Evolutionary conservation across 345 rosid species (phyloP).

Genomic region (Luvunga scandens): DNA sequence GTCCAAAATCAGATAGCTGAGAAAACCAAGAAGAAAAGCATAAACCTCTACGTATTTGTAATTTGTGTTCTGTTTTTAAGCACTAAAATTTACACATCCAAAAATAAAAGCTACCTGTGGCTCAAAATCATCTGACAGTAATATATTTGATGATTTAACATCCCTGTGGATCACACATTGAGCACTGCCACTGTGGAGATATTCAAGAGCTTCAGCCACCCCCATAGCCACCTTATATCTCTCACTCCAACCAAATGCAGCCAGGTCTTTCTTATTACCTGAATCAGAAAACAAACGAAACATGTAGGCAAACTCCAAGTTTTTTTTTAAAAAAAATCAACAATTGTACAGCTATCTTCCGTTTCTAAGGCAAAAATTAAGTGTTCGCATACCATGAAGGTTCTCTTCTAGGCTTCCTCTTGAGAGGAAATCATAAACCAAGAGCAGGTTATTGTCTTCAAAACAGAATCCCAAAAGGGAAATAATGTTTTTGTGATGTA

Average conservation of each 20-base stretch:
- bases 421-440: constrained; percentile 78
- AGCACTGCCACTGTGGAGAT: constrained; percentile 64
- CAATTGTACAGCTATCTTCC: not conserved
- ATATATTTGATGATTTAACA: constrained; percentile 93
- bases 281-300: constrained; percentile 8
- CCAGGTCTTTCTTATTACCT: constrained; percentile 61
- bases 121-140: constrained; percentile 81
- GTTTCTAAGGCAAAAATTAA: not conserved
- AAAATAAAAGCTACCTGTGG: constrained; percentile 62
- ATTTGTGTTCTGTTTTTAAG: not conserved
- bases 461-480: constrained; percentile 84
- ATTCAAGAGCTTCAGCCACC: constrained; percentile 84
- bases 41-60: not conserved
- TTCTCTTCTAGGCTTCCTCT: constrained; percentile 97
- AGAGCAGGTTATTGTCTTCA: constrained; percentile 61
- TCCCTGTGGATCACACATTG: constrained; percentile 84
- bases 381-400: constrained; percentile 61
- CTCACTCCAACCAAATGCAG: constrained; percentile 71
- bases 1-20: constrained; percentile 97
- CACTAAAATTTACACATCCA: not conserved
- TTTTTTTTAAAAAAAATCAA: not conserved
- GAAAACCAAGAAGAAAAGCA: constrained; percentile 15
- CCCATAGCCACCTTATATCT: constrained; percentile 86
- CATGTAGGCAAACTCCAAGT: not conserved
- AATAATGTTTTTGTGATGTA: constrained; percentile 74